These are phyloP conservation scores for Metschnikowia shivogae DNA, from an alignment of 805 yeast genomes.

Conservation along the genomic window DNA sequence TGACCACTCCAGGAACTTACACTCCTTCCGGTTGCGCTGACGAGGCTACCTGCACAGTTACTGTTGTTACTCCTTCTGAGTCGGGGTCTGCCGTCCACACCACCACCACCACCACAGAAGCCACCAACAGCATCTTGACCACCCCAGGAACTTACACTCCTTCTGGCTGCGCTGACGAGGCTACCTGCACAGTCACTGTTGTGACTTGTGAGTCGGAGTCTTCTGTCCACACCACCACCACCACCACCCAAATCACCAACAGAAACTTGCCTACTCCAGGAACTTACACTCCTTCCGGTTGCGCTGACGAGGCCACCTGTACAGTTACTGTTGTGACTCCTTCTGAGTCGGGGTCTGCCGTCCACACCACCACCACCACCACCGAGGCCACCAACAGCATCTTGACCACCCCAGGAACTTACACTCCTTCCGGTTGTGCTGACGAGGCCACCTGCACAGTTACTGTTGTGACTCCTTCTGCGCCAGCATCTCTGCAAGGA, in stretches of 20 bases:
- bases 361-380: neutral
- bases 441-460: conserved; percentile 2
- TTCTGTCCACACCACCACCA: conserved; percentile 1
- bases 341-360: neutral
- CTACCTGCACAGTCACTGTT: neutral
- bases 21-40: conserved; percentile 2
- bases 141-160: neutral
- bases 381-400: neutral
- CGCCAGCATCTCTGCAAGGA: neutral
- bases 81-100: neutral
- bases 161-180: neutral
- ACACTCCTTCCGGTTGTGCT: conserved; percentile 2
- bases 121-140: neutral
- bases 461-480: neutral
- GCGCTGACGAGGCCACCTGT: neutral
- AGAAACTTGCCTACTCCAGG: neutral
- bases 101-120: neutral
- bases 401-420: neutral
- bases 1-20: conserved; percentile 1
- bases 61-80: neutral
- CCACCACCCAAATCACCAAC: neutral
- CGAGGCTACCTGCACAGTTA: conserved; percentile 2
- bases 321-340: conserved; percentile 2
- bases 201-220: neutral
- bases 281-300: conserved; percentile 7